Conservation (phyloP, 768 basidiomycete genomes). For the Dictyophora rubrovolvata region DNA sequence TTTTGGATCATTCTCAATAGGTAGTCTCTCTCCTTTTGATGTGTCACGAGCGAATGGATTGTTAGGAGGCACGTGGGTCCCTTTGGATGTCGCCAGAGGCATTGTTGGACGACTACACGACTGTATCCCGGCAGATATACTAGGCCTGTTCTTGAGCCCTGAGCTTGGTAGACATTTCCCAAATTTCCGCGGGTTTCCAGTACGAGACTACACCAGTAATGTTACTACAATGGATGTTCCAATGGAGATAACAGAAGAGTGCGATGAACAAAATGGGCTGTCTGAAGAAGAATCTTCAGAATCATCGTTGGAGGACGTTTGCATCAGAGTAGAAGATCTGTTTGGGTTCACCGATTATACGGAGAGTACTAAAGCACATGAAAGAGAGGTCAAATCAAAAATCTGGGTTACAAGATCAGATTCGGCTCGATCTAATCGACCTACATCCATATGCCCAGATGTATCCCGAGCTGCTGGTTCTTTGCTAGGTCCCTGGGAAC, state of each 20-base stretch:
- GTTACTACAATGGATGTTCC: neutral
- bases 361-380: neutral
- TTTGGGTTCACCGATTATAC: neutral
- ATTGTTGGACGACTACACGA: conserved; percentile 27
- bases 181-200: neutral
- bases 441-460: neutral
- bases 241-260: neutral
- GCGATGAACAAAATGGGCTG: neutral
- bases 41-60: conserved; percentile 42
- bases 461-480: neutral
- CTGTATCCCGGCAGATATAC: neutral
- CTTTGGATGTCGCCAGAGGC: conserved; percentile 44
- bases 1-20: conserved; percentile 23
- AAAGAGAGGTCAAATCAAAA: neutral
- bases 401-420: neutral
- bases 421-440: neutral
- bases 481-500: neutral
- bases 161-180: conserved; percentile 1
- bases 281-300: neutral
- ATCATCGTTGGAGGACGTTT: neutral
- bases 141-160: neutral
- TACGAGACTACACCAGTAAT: too few species aligned
- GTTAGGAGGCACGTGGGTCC: conserved; percentile 60
- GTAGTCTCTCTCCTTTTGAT: conserved; percentile 37
- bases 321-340: conserved; percentile 6